Evolutionary conservation across 2,329 filamentous ascomycete species (phyloP).

Genomic region (Mycogone perniciosa): DNA sequence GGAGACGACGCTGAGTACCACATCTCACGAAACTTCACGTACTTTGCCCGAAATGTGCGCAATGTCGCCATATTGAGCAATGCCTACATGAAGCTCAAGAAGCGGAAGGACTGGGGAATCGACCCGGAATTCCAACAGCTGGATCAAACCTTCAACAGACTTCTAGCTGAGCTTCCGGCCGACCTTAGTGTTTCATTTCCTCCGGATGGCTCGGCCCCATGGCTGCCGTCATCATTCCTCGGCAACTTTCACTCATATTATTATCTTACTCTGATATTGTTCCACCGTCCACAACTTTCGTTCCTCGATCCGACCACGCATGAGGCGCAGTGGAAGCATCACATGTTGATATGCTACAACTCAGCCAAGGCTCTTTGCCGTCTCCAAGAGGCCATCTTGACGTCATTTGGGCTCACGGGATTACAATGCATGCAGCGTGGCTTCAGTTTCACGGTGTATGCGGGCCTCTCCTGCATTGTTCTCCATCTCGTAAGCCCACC

Average conservation of each 20-base stretch:
- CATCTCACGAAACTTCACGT: slow-evolving; percentile 76
- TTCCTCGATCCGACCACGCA: slow-evolving; percentile 65
- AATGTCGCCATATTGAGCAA: slow-evolving; percentile 73
- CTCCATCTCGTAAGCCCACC: slow-evolving; percentile 73
- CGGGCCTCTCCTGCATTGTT: slow-evolving; percentile 83
- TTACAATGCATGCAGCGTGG: slow-evolving; percentile 89
- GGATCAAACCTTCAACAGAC: slow-evolving; percentile 69
- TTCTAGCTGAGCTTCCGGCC: slow-evolving; percentile 68
- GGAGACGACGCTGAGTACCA: slow-evolving; percentile 70
- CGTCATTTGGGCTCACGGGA: slow-evolving; percentile 70
- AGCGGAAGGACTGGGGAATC: slow-evolving; percentile 77
- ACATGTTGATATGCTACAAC: slow-evolving; percentile 80
- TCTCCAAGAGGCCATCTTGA: slow-evolving; percentile 75
- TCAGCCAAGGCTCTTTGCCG: slow-evolving; percentile 81
- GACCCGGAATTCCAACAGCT: slow-evolving; percentile 77
- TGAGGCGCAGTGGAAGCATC: slow-evolving; percentile 76
- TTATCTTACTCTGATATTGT: slow-evolving; percentile 76
- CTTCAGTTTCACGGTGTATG: slow-evolving; percentile 93
- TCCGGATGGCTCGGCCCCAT: slow-evolving; percentile 70
- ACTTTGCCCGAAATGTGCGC: slow-evolving; percentile 69
- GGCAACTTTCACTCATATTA: slow-evolving; percentile 89
- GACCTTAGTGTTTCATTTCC: slow-evolving; percentile 76
- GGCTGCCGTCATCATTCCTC: slow-evolving; percentile 79
- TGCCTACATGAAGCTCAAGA: slow-evolving; percentile 66
- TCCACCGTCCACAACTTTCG: slow-evolving; percentile 78